Base-by-base conservation (phyloP, 1,284 basidiomycete species). In the Malassezia cuniculi region DNA sequence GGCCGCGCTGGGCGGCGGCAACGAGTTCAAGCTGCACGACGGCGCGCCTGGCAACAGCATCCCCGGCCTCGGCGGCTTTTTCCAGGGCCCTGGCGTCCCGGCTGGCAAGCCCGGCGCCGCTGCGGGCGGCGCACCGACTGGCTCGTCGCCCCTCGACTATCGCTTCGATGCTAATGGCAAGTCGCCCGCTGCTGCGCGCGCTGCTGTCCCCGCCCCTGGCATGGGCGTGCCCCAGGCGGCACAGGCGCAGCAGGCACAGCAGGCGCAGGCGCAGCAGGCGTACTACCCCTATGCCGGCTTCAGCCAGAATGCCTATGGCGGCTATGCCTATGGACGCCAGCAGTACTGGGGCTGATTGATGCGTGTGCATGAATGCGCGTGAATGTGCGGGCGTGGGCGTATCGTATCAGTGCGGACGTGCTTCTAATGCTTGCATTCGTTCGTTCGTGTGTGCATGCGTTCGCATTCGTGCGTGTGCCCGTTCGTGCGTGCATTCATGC, bases 271-370 rank as follows among this genome's bases (percentile, higher is more conserved):
- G 39, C 33, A 28, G 14, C 50, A 52, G 30, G 50, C 58, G 39
- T 57, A 63, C 47, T 57, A 62, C 46, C 56, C 57, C 39, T 56
- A 63, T 47, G 47, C 47, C 24, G 54, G 51, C 28, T 61, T 61
- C 42, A 54, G 48, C 20, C 57, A 59, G 44, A 48, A 27, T 47
- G 36, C 44, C 27, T 62, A 62, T 47, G 53, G 47, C 36, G 54
- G 49, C 42, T 58, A 58, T 36, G 48, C 52, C 22, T 63, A 63
- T 41, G 55, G 48, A 26, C 56, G 54, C 35, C 55, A 48, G 41
- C 48, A 56, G 42, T 65, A 62, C 54, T 62, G 61, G 59, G 61
- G 57, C 16, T 45, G 26, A 31, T 8, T 24, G 20, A 17, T 15
- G 9, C 24, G 28, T 18, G 36, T 18, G 16, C 31, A 41, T 26